Evolutionary conservation across 805 yeast species (phyloP), one percentile per base, ranked within the genome.

Genomic region (Dipodascus albidus): DNA sequence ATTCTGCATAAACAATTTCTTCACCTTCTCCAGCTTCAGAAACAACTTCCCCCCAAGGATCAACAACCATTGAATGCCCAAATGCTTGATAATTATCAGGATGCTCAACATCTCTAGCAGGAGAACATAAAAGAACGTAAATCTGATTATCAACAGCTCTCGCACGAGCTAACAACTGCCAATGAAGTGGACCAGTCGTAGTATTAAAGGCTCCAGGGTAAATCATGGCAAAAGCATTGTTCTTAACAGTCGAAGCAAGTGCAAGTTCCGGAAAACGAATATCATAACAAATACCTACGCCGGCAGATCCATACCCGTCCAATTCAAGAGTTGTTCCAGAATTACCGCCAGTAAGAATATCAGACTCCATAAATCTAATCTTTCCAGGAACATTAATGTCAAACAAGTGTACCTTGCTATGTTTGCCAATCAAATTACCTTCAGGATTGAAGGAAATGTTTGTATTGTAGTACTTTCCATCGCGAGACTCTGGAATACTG

Each of bases 171-270:
- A 91, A 71, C 15, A 81, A 67, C 53, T 80, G 78, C 96, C 97
- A 91, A 65, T 91, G 99, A 1, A 90, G 84, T 47, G 85, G 85
- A 0, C 99, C 99, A 0, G 99, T 91, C 58, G 83, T 83, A 67
- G 84, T 76, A 8, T 96, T 93, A 74, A 95, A 93, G 0, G 98
- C 98, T 48, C 95, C 85, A 0, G 99, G 98, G 62, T 77, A 91
- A 1, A 95, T 79, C 58, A 91, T 65, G 20, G 95, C 77, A 57
- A 87, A 78, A 0, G 96, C 96, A 3, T 95, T 95, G 41, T 63
- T 59, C 23, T 75, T 66, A 27, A 21, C 31, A 11, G 74, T 72
- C 58, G 96, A 88, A 58, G 87, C 69, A 38, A 85, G 64, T 1
- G 95, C 83, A 52, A 87, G 69, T 66, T 91, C 96, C 0, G 97